Evolutionary conservation across 495 filamentous ascomycete genomes (phyloP).

Genomic region (Diplogelasinospora grovesii): DNA sequence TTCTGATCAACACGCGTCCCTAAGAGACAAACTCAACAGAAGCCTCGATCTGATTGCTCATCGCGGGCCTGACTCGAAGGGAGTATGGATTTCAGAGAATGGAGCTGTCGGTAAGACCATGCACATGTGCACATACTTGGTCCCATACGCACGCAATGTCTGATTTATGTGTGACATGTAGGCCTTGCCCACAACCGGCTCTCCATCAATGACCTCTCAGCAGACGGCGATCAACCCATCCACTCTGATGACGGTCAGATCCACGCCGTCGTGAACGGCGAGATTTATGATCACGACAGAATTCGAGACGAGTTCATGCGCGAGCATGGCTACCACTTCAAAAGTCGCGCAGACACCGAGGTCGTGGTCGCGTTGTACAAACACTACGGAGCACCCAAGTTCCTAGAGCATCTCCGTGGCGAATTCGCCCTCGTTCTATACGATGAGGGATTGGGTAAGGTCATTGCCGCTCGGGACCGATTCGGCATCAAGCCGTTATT

Average conservation of each 20-base stretch:
- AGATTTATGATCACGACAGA: constrained; percentile 45
- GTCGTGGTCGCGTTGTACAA: constrained; percentile 46
- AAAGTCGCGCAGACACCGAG: constrained; percentile 37
- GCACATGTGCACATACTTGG: not conserved
- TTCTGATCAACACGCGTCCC: not conserved
- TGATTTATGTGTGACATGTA: not conserved
- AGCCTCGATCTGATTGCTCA: constrained; percentile 37
- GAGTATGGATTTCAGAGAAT: constrained; percentile 40
- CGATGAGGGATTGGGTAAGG: constrained; percentile 29
- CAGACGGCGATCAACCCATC: constrained; percentile 42
- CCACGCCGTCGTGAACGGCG: constrained; percentile 51
- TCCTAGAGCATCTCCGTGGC: constrained; percentile 40
- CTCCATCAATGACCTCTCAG: constrained; percentile 45
- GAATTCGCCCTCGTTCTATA: constrained; percentile 48
- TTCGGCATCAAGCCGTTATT: constrained; percentile 50
- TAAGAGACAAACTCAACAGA: constrained; percentile 6
- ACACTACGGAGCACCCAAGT: constrained; percentile 33
- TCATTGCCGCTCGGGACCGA: constrained; percentile 43
- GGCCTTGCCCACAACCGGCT: constrained; percentile 29
- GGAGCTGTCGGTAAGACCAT: constrained; percentile 3
- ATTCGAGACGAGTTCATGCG: constrained; percentile 30
- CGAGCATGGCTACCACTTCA: constrained; percentile 31
- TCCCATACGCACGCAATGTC: not conserved
- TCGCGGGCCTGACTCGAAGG: constrained; percentile 42
- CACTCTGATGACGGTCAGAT: constrained; percentile 29